These are phyloP conservation scores for Mycosphaerella arachidis DNA, from an alignment of 2,329 filamentous ascomycete genomes.

Conservation along the genomic window DNA sequence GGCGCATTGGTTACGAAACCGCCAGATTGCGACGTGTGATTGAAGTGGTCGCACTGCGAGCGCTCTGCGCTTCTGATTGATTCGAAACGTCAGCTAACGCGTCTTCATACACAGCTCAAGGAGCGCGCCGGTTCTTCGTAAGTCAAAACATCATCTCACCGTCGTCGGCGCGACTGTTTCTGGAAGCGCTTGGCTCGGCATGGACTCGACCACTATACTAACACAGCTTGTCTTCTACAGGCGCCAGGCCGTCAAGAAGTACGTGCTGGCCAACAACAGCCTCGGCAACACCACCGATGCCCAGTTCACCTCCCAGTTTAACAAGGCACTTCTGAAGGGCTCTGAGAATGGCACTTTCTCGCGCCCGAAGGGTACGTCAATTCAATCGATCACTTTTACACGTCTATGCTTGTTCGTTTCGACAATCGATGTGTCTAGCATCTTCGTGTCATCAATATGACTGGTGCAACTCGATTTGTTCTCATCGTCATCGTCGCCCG, in stretches of 20 bases:
- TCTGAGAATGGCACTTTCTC: conserved; percentile 83
- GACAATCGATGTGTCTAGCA: conserved; percentile 8
- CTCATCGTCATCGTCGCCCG: conserved; percentile 3
- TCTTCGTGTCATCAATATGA: conserved; percentile 8
- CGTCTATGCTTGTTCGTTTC: conserved; percentile 6
- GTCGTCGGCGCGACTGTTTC: conserved; percentile 21
- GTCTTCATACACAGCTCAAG: conserved; percentile 56
- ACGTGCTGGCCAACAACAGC: conserved; percentile 67
- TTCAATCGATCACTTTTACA: conserved; percentile 22
- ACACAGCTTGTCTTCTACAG: conserved; percentile 38
- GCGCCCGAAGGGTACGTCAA: conserved; percentile 77
- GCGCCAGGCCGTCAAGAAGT: conserved; percentile 71
- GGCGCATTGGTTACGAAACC: conserved; percentile 37
- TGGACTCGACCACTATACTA: conserved; percentile 21
- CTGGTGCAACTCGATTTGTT: conserved; percentile 1
- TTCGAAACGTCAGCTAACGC: conserved; percentile 44
- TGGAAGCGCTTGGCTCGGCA: conserved; percentile 12
- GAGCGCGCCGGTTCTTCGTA: conserved; percentile 67
- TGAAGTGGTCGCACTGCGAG: conserved; percentile 10
- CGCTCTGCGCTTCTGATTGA: conserved; percentile 4
- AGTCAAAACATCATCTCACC: conserved; percentile 37
- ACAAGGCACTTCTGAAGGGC: conserved; percentile 75
- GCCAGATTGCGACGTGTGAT: conserved; percentile 25
- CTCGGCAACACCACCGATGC: conserved; percentile 50
- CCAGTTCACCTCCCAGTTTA: conserved; percentile 71